Evolutionary conservation across 139 green algal species (phyloP), one percentile per base, ranked within the genome.

Genomic region (Desmodesmus armatus): DNA sequence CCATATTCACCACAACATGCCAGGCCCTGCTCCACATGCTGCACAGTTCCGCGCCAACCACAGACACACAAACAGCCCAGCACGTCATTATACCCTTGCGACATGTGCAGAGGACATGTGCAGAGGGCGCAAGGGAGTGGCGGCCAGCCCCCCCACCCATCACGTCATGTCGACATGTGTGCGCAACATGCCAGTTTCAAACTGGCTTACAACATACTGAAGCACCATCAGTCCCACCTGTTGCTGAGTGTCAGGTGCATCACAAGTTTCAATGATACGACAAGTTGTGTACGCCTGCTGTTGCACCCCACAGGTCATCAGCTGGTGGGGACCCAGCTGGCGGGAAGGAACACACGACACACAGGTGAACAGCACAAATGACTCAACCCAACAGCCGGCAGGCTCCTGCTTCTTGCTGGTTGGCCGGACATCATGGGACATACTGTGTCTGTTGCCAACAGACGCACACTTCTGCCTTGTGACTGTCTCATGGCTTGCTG

Each of bases 321-420:
- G 76, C 11, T 93, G 90, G 90, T 93, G 90, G 90, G 90, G 90
- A 17, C 90, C 88, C 27, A 17, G 19, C 2, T 89, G 78, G 77
- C 86, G 90, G 3, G 2, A 80, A 25, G 90, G 86, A 69, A 87
- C 37, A 21, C 66, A 84, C n/a, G 90, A 93, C 73, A 93, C 90
- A 65, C 74, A 81, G 47, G 47, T 55, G 13, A 41, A 37, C 55
- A 23, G 3, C 21, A 27, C 29, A 44, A 49, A 25, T 35, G 7
- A 49, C 6, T 27, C 6, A 43, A 47, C 29, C 43, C 67, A 76
- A 29, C 23, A 76, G 9, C 35, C 15, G 67, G 23, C 17, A 78
- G 11, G 17, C 13, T 29, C 35, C 70, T 40, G 27, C 40, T 33
- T 19, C 37, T 51, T n/a, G 13, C 47, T 55, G 47, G 9, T 21